Conservation (phyloP, 75 land plant species). For the Pinus taeda region DNA sequence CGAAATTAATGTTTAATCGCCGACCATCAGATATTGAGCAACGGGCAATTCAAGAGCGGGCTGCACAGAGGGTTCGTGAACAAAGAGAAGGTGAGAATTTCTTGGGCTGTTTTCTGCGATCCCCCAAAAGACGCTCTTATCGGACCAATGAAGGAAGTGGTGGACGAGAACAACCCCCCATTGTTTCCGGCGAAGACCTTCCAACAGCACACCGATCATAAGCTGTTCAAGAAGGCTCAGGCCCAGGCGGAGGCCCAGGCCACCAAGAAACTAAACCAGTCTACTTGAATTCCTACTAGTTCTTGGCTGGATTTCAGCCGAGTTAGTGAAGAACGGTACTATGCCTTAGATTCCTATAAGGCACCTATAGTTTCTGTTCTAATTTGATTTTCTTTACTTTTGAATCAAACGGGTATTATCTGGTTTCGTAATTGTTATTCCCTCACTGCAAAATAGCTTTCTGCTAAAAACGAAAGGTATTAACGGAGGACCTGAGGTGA, state of each 20-base stretch:
- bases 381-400: too few species aligned
- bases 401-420: too few species aligned
- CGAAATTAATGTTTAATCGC: not conserved
- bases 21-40: slow-evolving; percentile 36
- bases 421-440: too few species aligned
- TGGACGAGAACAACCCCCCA: slow-evolving; percentile 40
- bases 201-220: slow-evolving; percentile 40
- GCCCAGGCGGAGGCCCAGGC: not conserved
- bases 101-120: slow-evolving; percentile 69
- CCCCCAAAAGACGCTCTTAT: slow-evolving; percentile 57
- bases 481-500: too few species aligned
- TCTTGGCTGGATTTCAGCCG: too few species aligned
- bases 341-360: too few species aligned
- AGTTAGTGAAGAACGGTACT: too few species aligned
- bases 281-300: too few species aligned
- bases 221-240: slow-evolving; percentile 42
- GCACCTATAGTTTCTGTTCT: too few species aligned
- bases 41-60: slow-evolving; percentile 64
- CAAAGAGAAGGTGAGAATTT: slow-evolving; percentile 68
- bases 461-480: too few species aligned
- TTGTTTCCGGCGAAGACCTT: slow-evolving; percentile 52
- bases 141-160: slow-evolving; percentile 42
- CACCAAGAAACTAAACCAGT: not conserved
- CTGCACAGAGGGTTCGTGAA: slow-evolving; percentile 62
- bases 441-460: too few species aligned